phyloP scores from a whole-genome alignment of 352 stramenopile species.

The Aphanomyces stellatus region DNA sequence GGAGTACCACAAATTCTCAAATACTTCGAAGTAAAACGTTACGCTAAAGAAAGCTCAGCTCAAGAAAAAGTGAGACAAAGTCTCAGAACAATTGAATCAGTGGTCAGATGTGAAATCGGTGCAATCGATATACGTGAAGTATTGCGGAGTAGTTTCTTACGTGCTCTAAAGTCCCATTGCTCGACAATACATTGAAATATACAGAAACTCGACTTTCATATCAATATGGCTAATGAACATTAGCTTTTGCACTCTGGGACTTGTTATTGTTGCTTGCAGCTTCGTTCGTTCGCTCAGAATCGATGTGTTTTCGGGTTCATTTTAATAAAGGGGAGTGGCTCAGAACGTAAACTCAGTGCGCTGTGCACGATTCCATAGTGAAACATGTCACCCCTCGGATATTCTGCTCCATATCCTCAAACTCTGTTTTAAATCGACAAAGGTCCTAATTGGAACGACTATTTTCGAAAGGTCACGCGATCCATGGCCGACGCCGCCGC shows the following conservation, averaged over 20 bases:
- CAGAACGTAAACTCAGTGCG: background rate
- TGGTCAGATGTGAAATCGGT: background rate
- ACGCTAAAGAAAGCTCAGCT: too few species aligned
- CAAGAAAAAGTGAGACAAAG: too few species aligned
- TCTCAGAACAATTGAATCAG: slow-evolving; percentile 19
- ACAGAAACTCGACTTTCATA: too few species aligned
- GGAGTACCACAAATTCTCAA: too few species aligned
- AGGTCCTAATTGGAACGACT: background rate
- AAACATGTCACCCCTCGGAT: background rate
- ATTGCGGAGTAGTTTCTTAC: background rate
- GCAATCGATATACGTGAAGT: background rate
- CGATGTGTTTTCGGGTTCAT: too few species aligned
- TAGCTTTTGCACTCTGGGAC: background rate
- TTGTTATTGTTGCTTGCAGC: background rate
- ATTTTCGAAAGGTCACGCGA: background rate
- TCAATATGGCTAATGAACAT: too few species aligned
- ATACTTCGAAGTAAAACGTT: too few species aligned
- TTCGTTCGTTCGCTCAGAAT: background rate
- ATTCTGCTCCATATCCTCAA: background rate
- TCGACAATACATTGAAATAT: too few species aligned
- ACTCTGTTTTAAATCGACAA: background rate
- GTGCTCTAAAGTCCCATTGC: background rate
- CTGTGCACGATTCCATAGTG: background rate
- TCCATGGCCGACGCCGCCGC: background rate
- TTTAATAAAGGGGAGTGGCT: background rate